A percentile compares a stretch with the other conserved stretches of the same genome.
phyloP scores from a whole-genome alignment of 192 early-diverging fungal species.

The Cladochytrium replicatum region DNA sequence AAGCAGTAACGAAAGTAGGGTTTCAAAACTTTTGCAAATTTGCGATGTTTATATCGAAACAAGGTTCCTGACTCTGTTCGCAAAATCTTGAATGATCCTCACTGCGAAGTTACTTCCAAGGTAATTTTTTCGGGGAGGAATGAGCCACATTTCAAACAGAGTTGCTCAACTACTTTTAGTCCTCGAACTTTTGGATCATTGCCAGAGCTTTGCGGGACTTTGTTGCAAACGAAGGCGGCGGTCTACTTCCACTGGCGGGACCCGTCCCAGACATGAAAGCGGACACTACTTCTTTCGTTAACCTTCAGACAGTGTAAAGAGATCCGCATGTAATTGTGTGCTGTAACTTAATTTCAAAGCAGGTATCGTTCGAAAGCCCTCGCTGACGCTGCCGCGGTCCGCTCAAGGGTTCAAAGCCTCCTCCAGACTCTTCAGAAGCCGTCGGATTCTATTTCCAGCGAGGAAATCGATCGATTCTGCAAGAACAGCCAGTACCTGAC shows the following conservation, averaged over 20 bases:
- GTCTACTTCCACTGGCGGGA: constrained; percentile 73
- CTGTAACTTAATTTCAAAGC: neutral
- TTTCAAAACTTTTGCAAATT: neutral
- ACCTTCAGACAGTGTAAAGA: constrained; percentile 70
- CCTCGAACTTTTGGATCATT: constrained; percentile 79
- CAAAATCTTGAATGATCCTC: constrained; percentile 47
- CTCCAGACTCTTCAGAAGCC: constrained; percentile 42
- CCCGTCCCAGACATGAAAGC: constrained; percentile 95
- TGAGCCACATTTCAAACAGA: neutral
- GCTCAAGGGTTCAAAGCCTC: constrained; percentile 27
- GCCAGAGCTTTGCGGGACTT: constrained; percentile 69
- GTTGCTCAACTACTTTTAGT: constrained; percentile 8
- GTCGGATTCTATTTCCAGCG: constrained; percentile 42
- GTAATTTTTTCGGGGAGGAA: constrained; percentile 19
- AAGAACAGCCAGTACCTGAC: constrained; percentile 65
- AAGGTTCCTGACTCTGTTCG: constrained; percentile 41
- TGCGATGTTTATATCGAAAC: neutral
- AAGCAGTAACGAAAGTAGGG: constrained; percentile 38
- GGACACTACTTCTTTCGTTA: constrained; percentile 78
- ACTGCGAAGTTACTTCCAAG: constrained; percentile 40
- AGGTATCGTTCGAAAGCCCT: neutral
- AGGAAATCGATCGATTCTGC: constrained; percentile 70
- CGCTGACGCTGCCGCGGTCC: constrained; percentile 30
- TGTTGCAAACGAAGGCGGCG: constrained; percentile 56
- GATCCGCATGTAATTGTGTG: neutral